These are phyloP conservation scores for Amanita jacksonii DNA, from an alignment of 768 basidiomycete genomes.

Conservation along the genomic window DNA sequence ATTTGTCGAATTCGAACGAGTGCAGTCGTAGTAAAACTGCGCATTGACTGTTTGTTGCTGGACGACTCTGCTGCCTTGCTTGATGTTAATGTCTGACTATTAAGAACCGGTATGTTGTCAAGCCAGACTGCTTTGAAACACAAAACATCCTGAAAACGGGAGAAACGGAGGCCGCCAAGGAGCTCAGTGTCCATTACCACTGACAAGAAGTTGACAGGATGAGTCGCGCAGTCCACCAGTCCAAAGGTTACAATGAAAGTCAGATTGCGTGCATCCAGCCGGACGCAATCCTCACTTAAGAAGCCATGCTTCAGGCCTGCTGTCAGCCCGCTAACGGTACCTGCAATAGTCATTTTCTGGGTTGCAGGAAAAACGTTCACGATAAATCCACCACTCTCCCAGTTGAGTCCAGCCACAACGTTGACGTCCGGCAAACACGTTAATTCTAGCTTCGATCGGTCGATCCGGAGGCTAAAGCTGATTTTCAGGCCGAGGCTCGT, in stretches of 20 bases:
- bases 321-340: constrained; percentile 73
- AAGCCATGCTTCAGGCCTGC: constrained; percentile 79
- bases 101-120: constrained; percentile 75
- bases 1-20: constrained; percentile 67
- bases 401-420: constrained; percentile 80
- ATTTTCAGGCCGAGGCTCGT: constrained; percentile 48
- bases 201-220: constrained; percentile 48
- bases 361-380: constrained; percentile 68
- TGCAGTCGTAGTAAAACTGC: constrained; percentile 49
- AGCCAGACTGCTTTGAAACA: constrained; percentile 96
- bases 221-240: constrained; percentile 25
- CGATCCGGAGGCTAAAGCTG: constrained; percentile 84
- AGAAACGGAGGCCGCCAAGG: constrained; percentile 68
- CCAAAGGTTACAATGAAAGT: constrained; percentile 66
- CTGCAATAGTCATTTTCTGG: constrained; percentile 63
- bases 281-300: constrained; percentile 74
- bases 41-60: constrained; percentile 17
- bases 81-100: constrained; percentile 25
- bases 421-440: constrained; percentile 90
- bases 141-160: constrained; percentile 82
- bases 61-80: constrained; percentile 13
- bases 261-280: constrained; percentile 74
- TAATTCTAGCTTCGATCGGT: constrained; percentile 77
- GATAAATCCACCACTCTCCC: constrained; percentile 92
- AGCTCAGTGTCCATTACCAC: constrained; percentile 81